These are phyloP conservation scores for Styphnolobium japonicum DNA, from an alignment of 306 rosid species.

Conservation along the genomic window DNA sequence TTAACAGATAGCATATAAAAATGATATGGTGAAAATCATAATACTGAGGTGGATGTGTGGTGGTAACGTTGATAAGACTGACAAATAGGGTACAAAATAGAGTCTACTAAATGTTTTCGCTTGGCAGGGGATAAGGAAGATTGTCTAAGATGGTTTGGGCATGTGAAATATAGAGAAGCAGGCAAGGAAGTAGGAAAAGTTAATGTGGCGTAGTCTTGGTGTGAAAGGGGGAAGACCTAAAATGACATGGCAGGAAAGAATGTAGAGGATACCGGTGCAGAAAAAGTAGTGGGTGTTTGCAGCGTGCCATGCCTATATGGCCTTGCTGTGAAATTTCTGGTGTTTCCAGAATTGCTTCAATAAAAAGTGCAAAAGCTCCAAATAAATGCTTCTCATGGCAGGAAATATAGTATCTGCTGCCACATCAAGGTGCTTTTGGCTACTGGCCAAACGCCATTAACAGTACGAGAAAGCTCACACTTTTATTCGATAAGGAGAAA, in stretches of 20 bases:
- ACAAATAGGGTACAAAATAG: neutral
- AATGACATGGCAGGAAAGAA: neutral
- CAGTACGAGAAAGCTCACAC: neutral
- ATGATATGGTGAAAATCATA: neutral
- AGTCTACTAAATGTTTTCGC: neutral
- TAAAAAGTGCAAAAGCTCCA: neutral
- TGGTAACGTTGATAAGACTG: neutral
- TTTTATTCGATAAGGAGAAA: neutral
- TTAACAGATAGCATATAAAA: neutral
- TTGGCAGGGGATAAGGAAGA: neutral
- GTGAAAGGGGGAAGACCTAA: neutral
- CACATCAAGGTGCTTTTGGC: neutral
- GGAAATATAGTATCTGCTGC: neutral
- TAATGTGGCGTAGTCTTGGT: neutral
- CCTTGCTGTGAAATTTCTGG: neutral
- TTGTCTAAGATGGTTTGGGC: neutral
- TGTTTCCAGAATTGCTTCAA: neutral
- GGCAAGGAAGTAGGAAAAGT: neutral
- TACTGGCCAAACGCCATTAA: neutral
- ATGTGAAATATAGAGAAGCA: neutral
- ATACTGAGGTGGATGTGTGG: neutral
- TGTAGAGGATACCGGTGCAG: neutral
- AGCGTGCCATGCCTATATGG: neutral
- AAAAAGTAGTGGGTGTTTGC: neutral
- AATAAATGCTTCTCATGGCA: neutral